phyloP scores from a whole-genome alignment of 2,329 filamentous ascomycete genomes.

The Sporothrix protearum region DNA sequence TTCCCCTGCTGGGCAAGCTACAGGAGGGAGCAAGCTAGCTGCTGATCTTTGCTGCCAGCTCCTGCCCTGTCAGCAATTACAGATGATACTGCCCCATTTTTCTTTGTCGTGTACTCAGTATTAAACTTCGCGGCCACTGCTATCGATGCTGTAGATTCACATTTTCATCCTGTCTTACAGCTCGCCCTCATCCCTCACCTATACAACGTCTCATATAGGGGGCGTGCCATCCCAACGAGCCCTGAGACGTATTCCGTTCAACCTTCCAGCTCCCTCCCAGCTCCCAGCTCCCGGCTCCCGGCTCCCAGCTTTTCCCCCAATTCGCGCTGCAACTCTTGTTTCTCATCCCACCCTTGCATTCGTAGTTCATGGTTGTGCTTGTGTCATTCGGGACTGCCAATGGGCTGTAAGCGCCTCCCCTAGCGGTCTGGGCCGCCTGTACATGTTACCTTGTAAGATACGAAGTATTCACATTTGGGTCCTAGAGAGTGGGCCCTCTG shows the following conservation, averaged over 20 bases:
- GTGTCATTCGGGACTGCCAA: constrained; percentile 6
- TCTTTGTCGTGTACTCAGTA: not conserved
- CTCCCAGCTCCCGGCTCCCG: not conserved
- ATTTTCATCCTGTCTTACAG: not conserved
- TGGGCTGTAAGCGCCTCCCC: not conserved
- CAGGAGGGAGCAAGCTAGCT: not conserved
- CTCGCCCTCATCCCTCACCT: not conserved
- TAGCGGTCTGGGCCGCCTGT: constrained; percentile 14
- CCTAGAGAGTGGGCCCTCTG: not conserved
- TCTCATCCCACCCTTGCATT: not conserved
- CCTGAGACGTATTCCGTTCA: too few relatives aligned
- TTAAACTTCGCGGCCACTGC: not conserved
- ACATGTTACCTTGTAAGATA: too few relatives aligned
- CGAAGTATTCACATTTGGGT: not conserved
- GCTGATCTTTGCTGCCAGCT: not conserved
- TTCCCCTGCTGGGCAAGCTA: not conserved
- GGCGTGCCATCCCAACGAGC: not conserved
- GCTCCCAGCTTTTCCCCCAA: not conserved
- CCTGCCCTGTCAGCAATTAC: not conserved
- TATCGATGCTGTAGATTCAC: not conserved
- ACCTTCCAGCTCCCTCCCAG: not conserved
- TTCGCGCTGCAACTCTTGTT: not conserved
- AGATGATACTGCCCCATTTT: not conserved
- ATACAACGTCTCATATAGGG: constrained; percentile 4
- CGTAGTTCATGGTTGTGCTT: not conserved